Evolutionary conservation across 768 basidiomycete species (phyloP).

Genomic region (Russula earlei): DNA sequence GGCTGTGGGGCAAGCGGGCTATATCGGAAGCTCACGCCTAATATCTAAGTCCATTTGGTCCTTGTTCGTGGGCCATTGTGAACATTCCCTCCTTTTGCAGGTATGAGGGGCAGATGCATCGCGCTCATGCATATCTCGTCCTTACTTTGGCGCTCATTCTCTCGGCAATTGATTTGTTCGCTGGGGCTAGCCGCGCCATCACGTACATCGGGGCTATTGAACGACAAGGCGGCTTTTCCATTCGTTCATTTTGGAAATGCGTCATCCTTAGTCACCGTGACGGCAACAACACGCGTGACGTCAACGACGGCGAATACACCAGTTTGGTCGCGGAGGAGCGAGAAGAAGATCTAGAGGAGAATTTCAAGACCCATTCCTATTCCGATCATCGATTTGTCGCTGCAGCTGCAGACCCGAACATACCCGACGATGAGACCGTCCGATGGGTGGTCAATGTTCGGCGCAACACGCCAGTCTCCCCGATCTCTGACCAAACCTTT

Average conservation of each 20-base stretch:
- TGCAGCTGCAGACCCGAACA: constrained; percentile 12
- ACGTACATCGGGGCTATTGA: constrained; percentile 33
- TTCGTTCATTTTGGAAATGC: constrained; percentile 47
- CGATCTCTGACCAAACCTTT: constrained; percentile 43
- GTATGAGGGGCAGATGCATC: constrained; percentile 60
- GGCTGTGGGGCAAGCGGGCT: constrained; percentile 60
- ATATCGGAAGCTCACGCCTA: constrained; percentile 72
- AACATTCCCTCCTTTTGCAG: constrained; percentile 28
- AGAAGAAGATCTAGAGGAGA: constrained; percentile 48
- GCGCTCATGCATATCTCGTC: constrained; percentile 50
- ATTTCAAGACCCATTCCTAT: constrained; percentile 28
- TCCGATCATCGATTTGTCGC: not conserved
- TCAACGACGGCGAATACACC: constrained; percentile 41
- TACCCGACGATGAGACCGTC: constrained; percentile 32
- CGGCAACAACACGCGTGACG: constrained; percentile 17
- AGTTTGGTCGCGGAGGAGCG: constrained; percentile 46
- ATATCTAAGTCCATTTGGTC: constrained; percentile 60
- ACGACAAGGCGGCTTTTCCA: constrained; percentile 31
- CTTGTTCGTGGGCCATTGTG: not conserved
- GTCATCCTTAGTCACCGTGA: constrained; percentile 47
- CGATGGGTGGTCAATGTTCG: constrained; percentile 45
- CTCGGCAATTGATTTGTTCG: constrained; percentile 45
- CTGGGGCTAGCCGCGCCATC: constrained; percentile 41
- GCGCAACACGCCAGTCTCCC: constrained; percentile 34
- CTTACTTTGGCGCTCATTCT: constrained; percentile 38